These are phyloP conservation scores for Neodidymelliopsis sp. DNA, from an alignment of 2,329 filamentous ascomycete genomes.

Conservation along the genomic window DNA sequence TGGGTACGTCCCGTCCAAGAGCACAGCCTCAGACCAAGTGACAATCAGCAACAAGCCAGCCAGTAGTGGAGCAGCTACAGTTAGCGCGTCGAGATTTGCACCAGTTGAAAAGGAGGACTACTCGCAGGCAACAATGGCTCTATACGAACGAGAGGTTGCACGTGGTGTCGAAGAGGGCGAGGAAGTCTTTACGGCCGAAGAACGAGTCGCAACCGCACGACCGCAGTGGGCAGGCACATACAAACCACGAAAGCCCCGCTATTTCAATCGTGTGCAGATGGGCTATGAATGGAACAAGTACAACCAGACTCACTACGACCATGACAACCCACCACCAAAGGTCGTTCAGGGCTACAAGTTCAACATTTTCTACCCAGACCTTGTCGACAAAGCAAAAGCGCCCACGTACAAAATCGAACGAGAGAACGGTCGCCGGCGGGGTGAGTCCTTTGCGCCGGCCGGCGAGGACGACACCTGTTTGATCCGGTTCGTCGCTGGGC, in stretches of 20 bases:
- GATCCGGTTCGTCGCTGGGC: constrained; percentile 92
- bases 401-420: constrained; percentile 96
- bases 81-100: constrained; percentile 73
- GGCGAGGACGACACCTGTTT: constrained; percentile 97
- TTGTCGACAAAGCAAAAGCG: constrained; percentile 92
- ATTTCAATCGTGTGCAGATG: constrained; percentile 98
- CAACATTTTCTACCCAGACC: constrained; percentile 98
- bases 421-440: constrained; percentile 85
- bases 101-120: constrained; percentile 76
- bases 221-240: constrained; percentile 86
- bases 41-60: constrained; percentile 40
- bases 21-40: constrained; percentile 45
- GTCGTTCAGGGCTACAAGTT: constrained; percentile 99
- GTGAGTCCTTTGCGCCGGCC: constrained; percentile 90
- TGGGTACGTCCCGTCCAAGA: constrained; percentile 71
- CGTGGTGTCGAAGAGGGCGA: constrained; percentile 92
- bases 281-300: constrained; percentile 99
- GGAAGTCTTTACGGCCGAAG: constrained; percentile 92
- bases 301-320: constrained; percentile 99
- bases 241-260: constrained; percentile 87
- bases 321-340: constrained; percentile 96
- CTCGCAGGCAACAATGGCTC: constrained; percentile 83
- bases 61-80: constrained; percentile 54
- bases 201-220: constrained; percentile 71
- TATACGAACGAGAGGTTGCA: constrained; percentile 92